phyloP scores from a whole-genome alignment of 345 rosid genomes.

The Adansonia digitata region DNA sequence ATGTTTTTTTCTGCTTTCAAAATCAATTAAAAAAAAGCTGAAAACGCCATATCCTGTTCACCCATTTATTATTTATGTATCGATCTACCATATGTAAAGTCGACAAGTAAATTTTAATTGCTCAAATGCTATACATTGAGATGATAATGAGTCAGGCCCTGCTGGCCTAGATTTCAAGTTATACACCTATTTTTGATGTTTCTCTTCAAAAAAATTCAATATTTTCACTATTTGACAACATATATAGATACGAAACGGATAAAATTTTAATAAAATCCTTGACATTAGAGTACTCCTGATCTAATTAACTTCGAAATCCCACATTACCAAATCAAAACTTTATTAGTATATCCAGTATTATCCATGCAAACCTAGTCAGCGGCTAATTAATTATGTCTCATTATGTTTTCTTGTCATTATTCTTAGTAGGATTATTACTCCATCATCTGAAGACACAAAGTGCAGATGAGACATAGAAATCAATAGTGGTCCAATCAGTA shows the following conservation, averaged over 20 bases:
- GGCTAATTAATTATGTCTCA: slow-evolving; percentile 2
- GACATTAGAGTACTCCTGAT: too few relatives aligned
- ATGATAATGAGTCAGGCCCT: too few relatives aligned
- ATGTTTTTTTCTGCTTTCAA: not conserved
- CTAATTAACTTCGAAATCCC: not conserved
- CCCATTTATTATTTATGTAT: too few relatives aligned
- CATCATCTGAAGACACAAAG: not conserved
- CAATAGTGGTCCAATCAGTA: slow-evolving; percentile 8
- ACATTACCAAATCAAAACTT: not conserved
- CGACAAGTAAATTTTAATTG: not conserved
- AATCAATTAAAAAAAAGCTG: not conserved
- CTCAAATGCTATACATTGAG: not conserved
- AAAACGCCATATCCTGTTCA: not conserved
- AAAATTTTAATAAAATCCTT: too few relatives aligned
- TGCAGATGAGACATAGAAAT: not conserved
- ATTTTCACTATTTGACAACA: too few relatives aligned
- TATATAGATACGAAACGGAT: too few relatives aligned
- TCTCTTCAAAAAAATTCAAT: too few relatives aligned
- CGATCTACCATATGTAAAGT: not conserved
- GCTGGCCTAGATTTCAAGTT: not conserved
- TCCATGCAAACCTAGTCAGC: not conserved
- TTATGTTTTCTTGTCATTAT: not conserved
- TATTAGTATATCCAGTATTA: not conserved
- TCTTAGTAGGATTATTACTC: not conserved
- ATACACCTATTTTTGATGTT: not conserved